Evolutionary conservation across 208 protist genomes (phyloP), one percentile per base, ranked within the genome.

Genomic region (Crithidia fasciculata): DNA sequence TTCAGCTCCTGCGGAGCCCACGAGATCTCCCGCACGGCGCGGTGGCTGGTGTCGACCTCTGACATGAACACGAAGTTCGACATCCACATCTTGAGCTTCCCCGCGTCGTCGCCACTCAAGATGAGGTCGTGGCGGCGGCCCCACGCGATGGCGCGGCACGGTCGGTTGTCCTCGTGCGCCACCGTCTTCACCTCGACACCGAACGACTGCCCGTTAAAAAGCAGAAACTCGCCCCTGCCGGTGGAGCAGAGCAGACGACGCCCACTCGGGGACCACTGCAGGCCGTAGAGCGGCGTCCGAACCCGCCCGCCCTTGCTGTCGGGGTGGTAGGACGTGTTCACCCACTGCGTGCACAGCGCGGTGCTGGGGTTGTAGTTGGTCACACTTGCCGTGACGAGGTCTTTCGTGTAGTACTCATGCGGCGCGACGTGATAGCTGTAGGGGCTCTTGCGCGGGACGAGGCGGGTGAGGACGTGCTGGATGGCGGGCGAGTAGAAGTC

Each of bases 331-430:
- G 89, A 94, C n/a, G 92, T 95, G 85, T 86, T 93, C 52, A 88
- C 89, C 90, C 92, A 96, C 83, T 96, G 92, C 70, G 92, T 96
- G 74, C 89, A 95, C 18, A 96, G 80, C 2, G 88, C 92, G 3
- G 92, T 93, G 76, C 86, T 91, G n/a, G 89, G 83, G 64, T 95
- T 95, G 76, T 89, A 94, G 68, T 71, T 72, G 10, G 92, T 96
- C 19, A 85, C 79, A 36, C 78, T 70, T 9, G 85, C 85, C 39
- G 89, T 80, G 8, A 95, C 78, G 54, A 95, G 76, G 68, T 96
- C 89, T 75, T 96, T 94, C 8, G 85, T 85, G 80, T 91, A 94
- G 72, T 93, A 95, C 72, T 90, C 86, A 70, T 96, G 89, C 39
- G 92, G 92, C 0, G 83, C 79, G 44, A 96, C 88, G 67, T 95